phyloP scores from a whole-genome alignment of 2,329 filamentous ascomycete species.

The Cercospora berteroae region DNA sequence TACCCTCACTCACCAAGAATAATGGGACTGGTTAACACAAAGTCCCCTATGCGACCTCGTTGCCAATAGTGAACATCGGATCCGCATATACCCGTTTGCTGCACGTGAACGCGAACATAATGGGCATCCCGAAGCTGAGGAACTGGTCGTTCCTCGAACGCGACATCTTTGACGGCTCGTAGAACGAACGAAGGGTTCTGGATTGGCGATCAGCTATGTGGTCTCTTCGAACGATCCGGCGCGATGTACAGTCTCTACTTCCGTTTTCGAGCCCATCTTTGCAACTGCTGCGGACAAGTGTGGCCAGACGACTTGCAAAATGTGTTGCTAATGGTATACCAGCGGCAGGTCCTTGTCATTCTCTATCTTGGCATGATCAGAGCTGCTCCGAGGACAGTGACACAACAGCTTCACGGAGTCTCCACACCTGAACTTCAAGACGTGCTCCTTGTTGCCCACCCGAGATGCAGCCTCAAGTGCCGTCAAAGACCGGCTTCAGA shows the following conservation, averaged over 20 bases:
- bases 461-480: background rate
- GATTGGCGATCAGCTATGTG: background rate
- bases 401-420: background rate
- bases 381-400: background rate
- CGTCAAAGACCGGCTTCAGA: background rate
- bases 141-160: conserved; percentile 70
- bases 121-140: conserved; percentile 62
- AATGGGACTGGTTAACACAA: conserved; percentile 46
- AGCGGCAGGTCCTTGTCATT: background rate
- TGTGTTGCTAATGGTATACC: background rate
- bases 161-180: conserved; percentile 67
- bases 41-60: conserved; percentile 50
- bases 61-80: conserved; percentile 58
- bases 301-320: background rate
- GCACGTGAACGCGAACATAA: conserved; percentile 74
- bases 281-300: background rate
- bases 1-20: conserved; percentile 34
- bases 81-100: conserved; percentile 83
- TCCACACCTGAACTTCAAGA: background rate
- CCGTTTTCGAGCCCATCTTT: background rate
- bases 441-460: background rate
- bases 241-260: background rate
- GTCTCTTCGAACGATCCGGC: background rate
- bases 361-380: background rate
- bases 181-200: conserved; percentile 83